Percentiles rank a stretch among this genome's conserved stretches.
These are phyloP conservation scores for Mycena haematopus DNA, from an alignment of 768 basidiomycete species.

Conservation along the genomic window DNA sequence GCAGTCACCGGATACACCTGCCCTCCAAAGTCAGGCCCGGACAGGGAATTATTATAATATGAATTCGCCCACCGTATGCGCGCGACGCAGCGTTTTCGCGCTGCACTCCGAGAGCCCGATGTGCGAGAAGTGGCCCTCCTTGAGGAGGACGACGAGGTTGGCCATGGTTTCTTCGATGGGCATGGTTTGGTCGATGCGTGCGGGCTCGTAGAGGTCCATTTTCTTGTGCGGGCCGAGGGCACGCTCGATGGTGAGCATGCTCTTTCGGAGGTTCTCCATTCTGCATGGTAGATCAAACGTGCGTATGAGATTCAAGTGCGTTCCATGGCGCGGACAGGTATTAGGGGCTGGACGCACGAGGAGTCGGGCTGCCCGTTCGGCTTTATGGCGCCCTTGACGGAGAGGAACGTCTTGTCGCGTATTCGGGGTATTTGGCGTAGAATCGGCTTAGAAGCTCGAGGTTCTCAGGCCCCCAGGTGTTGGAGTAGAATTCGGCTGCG, in stretches of 20 bases:
- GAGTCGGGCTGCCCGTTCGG: background rate
- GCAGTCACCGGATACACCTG: conserved; percentile 53
- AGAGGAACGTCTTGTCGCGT: conserved; percentile 41
- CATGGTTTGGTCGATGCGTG: conserved; percentile 50
- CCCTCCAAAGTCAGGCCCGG: too few species aligned
- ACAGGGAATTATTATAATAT: background rate
- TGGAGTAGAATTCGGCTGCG: conserved; percentile 23
- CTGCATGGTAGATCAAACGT: too few species aligned
- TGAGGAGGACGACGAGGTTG: conserved; percentile 49
- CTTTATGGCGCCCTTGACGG: conserved; percentile 36
- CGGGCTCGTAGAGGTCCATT: conserved; percentile 65
- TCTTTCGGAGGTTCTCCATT: conserved; percentile 31
- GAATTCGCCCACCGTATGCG: conserved; percentile 21
- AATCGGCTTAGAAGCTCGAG: conserved; percentile 57
- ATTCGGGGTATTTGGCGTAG: conserved; percentile 47
- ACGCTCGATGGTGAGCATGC: conserved; percentile 50
- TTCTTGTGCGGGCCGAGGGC: conserved; percentile 58
- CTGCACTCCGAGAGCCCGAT: conserved; percentile 54
- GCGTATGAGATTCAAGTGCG: background rate
- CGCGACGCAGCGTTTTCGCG: conserved; percentile 52
- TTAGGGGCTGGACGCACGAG: conserved; percentile 7
- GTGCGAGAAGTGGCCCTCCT: conserved; percentile 56
- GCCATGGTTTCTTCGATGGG: conserved; percentile 53
- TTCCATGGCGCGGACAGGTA: background rate
- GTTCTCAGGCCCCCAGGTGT: conserved; percentile 8